phyloP scores from a whole-genome alignment of 148 eudicot genomes.

The Chenopodium formosanum region DNA sequence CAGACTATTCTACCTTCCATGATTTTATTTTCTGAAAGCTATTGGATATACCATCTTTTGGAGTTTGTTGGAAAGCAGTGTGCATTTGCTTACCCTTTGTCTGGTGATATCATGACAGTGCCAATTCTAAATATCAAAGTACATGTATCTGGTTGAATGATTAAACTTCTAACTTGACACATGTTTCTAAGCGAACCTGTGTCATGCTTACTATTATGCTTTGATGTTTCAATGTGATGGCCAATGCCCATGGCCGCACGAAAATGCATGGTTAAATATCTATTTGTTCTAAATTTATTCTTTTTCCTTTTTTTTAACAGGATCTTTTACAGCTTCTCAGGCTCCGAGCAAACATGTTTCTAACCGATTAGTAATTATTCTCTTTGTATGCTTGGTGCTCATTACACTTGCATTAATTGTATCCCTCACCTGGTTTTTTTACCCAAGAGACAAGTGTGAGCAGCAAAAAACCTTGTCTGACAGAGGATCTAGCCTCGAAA shows the following conservation, averaged over 20 bases:
- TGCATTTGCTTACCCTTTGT: background rate
- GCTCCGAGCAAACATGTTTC: conserved; percentile 45
- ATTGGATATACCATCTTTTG: background rate
- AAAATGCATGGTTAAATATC: too few species aligned
- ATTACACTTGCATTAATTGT: conserved; percentile 52
- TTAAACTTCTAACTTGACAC: background rate
- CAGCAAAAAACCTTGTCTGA: conserved; percentile 45
- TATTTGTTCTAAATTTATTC: too few species aligned
- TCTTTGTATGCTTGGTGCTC: conserved; percentile 53
- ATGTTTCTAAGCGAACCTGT: background rate
- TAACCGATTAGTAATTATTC: conserved; percentile 50
- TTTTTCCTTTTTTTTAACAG: conserved; percentile 41
- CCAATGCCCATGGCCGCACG: too few species aligned
- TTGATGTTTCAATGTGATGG: too few species aligned
- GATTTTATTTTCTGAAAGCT: background rate
- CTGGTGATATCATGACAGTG: background rate
- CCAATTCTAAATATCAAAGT: background rate
- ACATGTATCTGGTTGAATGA: background rate
- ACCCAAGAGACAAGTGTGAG: conserved; percentile 42
- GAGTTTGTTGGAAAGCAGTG: background rate
- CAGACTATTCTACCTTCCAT: background rate
- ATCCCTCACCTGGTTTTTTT: conserved; percentile 46
- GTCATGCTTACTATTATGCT: too few species aligned
- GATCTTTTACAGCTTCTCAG: conserved; percentile 36
- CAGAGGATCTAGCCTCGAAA: conserved; percentile 56